Percentiles rank a stretch among this genome's conserved stretches.
Evolutionary conservation across 495 filamentous ascomycete species (phyloP).

Genomic region (Cladorrhinum samala): DNA sequence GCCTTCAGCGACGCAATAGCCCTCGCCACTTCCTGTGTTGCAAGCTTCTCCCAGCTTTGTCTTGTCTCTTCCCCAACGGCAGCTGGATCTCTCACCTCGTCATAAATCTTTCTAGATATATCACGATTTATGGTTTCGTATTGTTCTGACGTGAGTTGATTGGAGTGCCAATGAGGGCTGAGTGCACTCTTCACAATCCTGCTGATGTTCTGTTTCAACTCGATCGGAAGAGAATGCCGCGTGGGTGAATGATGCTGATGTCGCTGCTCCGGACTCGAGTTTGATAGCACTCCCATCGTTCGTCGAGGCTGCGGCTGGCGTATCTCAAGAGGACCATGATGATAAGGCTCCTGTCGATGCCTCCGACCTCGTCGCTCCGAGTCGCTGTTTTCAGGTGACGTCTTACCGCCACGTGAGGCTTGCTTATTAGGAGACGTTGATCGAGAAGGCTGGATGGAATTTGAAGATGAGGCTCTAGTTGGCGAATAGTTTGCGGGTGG

Average conservation of each 20-base stretch:
- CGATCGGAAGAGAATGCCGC: conserved; percentile 54
- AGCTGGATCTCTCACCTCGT: conserved; percentile 60
- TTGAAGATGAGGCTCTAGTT: conserved; percentile 18
- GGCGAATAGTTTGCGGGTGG: conserved; percentile 57
- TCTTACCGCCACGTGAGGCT: conserved; percentile 17
- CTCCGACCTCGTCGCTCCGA: conserved; percentile 31
- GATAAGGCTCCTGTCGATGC: neutral
- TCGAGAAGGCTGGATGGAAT: conserved; percentile 28
- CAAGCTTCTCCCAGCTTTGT: conserved; percentile 61
- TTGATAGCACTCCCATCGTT: conserved; percentile 24
- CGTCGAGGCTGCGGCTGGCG: conserved; percentile 48
- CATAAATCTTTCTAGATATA: conserved; percentile 79
- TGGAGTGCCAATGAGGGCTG: conserved; percentile 66
- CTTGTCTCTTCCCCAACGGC: conserved; percentile 47
- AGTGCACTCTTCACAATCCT: conserved; percentile 72
- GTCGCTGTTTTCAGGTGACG: conserved; percentile 40
- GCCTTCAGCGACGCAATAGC: conserved; percentile 48
- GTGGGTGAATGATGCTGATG: conserved; percentile 41
- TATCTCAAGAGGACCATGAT: conserved; percentile 30
- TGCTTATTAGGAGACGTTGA: conserved; percentile 16
- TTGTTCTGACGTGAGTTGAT: conserved; percentile 69
- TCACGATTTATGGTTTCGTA: conserved; percentile 83
- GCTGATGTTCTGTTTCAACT: conserved; percentile 74
- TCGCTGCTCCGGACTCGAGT: conserved; percentile 50
- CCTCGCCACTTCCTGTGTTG: conserved; percentile 65